These are phyloP conservation scores for Backusella mclennaniae DNA, from an alignment of 192 early-diverging fungal species.

Conservation along the genomic window DNA sequence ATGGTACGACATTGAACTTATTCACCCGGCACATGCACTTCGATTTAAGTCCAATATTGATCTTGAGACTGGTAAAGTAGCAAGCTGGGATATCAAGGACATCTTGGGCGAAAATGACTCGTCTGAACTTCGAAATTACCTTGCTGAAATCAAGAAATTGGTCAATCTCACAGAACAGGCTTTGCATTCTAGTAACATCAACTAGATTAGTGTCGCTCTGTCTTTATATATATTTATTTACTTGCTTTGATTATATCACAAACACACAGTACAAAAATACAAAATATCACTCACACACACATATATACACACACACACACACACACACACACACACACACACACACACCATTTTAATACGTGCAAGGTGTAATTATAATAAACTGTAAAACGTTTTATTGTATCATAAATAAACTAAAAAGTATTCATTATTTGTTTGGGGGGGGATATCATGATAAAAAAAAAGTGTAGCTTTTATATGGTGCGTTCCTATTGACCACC, in stretches of 20 bases:
- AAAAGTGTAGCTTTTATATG: not conserved
- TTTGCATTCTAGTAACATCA: not conserved
- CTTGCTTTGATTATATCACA: no score
- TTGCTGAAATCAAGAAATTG: not conserved
- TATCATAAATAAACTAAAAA: not conserved
- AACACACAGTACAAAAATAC: no score
- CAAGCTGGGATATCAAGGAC: constrained; percentile 30
- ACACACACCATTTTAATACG: no score
- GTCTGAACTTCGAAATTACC: not conserved
- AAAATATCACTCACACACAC: no score
- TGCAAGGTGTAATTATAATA: not conserved
- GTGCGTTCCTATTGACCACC: not conserved
- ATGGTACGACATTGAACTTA: constrained; percentile 31
- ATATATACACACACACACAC: no score
- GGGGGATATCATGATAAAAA: no score
- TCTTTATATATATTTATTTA: no score
- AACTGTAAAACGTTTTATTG: not conserved
- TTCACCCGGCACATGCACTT: not conserved
- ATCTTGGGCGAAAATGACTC: constrained; percentile 6
- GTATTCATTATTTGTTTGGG: no score
- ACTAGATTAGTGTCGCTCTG: not conserved
- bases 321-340: no score
- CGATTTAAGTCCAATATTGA: constrained; percentile 22
- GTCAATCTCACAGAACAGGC: not conserved
- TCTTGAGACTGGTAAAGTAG: constrained; percentile 14